These are phyloP conservation scores for Coniochaeta hoffmannii DNA, from an alignment of 2,329 filamentous ascomycete genomes.

Conservation along the genomic window DNA sequence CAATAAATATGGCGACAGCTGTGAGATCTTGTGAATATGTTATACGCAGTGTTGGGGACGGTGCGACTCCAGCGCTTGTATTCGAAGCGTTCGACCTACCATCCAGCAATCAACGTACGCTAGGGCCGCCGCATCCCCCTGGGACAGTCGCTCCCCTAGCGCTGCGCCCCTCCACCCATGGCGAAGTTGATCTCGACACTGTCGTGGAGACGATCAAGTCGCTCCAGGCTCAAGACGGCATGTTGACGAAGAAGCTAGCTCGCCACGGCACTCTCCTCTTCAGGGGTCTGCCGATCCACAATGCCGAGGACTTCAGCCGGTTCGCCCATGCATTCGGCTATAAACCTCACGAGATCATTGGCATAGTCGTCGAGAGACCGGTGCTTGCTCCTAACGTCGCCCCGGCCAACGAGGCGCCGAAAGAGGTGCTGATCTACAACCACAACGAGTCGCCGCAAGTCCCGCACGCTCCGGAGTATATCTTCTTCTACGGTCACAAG, in stretches of 20 bases:
- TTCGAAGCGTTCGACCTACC: conserved; percentile 33
- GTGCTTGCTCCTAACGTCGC: conserved; percentile 10
- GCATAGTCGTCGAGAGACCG: conserved; percentile 35
- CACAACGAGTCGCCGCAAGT: conserved; percentile 45
- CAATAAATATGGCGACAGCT: conserved; percentile 23
- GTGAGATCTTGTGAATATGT: conserved; percentile 70
- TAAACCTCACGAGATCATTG: conserved; percentile 40
- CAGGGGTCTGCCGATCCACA: conserved; percentile 33
- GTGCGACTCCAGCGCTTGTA: conserved; percentile 4
- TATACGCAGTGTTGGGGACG: conserved; percentile 61
- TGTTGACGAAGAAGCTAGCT: conserved; percentile 58
- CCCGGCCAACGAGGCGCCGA: conserved; percentile 41
- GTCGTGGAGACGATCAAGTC: conserved; percentile 1
- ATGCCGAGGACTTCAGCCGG: conserved; percentile 31
- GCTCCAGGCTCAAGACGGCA: conserved; percentile 63
- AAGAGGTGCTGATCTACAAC: conserved; percentile 39
- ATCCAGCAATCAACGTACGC: conserved; percentile 29
- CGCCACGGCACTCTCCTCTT: conserved; percentile 48
- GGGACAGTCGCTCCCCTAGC: conserved; percentile 31
- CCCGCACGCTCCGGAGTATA: conserved; percentile 42
- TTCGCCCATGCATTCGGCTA: conserved; percentile 40
- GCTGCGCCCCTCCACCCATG: conserved; percentile 21
- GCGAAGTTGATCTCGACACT: conserved; percentile 25
- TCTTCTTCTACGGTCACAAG: conserved; percentile 39
- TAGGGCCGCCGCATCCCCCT: conserved; percentile 29